phyloP scores from a whole-genome alignment of 1,284 basidiomycete species.

The Ustilago nuda region DNA sequence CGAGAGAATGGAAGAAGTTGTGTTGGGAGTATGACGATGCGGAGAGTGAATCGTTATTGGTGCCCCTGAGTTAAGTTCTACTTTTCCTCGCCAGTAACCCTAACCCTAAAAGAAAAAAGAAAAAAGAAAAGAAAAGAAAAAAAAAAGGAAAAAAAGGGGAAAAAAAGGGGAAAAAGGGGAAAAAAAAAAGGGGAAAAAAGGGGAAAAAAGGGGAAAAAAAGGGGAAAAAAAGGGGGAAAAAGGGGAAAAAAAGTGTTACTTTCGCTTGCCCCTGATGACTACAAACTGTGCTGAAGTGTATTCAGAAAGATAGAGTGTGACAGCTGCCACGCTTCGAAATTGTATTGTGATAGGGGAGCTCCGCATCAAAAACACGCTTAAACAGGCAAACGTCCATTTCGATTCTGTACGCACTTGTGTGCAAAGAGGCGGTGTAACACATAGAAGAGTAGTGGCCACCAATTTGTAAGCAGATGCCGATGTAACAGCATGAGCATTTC shows the following conservation, averaged over 20 bases:
- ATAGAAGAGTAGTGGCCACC: too few species aligned
- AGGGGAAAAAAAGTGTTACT: not conserved
- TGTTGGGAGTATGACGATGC: not conserved
- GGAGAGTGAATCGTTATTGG: conserved; percentile 7
- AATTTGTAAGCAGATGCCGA: not conserved
- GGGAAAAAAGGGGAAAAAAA: too few species aligned
- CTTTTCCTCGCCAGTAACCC: too few species aligned
- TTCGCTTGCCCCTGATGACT: not conserved
- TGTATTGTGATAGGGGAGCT: conserved; percentile 20
- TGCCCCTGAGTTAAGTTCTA: conserved; percentile 21
- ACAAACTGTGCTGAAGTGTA: not conserved
- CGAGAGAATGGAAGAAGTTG: not conserved
- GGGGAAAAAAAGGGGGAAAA: not conserved
- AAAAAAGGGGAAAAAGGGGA: too few species aligned
- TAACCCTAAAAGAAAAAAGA: too few species aligned
- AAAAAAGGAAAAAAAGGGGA: not conserved
- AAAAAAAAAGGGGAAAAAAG: too few species aligned
- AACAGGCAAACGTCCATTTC: not conserved
- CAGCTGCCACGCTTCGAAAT: conserved; percentile 16
- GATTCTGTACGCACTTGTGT: not conserved
- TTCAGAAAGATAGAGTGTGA: conserved; percentile 9
- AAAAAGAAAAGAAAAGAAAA: not conserved
- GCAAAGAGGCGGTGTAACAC: too few species aligned
- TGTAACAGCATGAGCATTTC: not conserved
- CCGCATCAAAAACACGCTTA: conserved; percentile 4